phyloP scores from a whole-genome alignment of 192 early-diverging fungal genomes.

The Oehlia diaphana region DNA sequence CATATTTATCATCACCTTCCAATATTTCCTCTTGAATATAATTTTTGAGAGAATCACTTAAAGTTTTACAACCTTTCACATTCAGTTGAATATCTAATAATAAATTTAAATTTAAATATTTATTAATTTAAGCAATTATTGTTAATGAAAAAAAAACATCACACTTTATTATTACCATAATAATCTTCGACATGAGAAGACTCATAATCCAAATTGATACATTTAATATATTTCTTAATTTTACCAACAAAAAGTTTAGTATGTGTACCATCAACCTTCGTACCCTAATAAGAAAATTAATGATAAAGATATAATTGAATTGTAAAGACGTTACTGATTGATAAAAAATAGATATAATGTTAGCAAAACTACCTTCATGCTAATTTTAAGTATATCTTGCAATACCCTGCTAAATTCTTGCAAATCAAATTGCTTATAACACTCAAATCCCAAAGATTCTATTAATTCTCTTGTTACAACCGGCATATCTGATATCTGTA shows the following conservation, averaged over 20 bases:
- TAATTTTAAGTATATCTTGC: conserved; percentile 95
- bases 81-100: conserved; percentile 91
- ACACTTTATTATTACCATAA: conserved; percentile 62
- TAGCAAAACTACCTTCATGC: conserved; percentile 80
- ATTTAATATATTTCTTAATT: conserved; percentile 97
- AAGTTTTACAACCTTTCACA: conserved; percentile 88
- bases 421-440: conserved; percentile 87
- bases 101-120: not conserved
- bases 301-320: not conserved
- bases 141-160: not conserved
- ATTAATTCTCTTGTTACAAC: conserved; percentile 95
- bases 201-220: conserved; percentile 93
- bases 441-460: conserved; percentile 84
- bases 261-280: conserved; percentile 89
- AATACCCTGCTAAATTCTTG: conserved; percentile 97
- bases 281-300: conserved; percentile 50
- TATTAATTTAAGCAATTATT: no score
- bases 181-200: conserved; percentile 95
- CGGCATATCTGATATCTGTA: conserved; percentile 68
- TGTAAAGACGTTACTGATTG: not conserved
- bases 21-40: conserved; percentile 90
- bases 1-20: conserved; percentile 97
- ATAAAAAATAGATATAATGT: not conserved
- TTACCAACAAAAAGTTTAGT: conserved; percentile 91
- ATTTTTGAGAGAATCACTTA: conserved; percentile 87